Evolutionary conservation across 179 eudicot genomes (phyloP).

Genomic region (Beta lomatogona): DNA sequence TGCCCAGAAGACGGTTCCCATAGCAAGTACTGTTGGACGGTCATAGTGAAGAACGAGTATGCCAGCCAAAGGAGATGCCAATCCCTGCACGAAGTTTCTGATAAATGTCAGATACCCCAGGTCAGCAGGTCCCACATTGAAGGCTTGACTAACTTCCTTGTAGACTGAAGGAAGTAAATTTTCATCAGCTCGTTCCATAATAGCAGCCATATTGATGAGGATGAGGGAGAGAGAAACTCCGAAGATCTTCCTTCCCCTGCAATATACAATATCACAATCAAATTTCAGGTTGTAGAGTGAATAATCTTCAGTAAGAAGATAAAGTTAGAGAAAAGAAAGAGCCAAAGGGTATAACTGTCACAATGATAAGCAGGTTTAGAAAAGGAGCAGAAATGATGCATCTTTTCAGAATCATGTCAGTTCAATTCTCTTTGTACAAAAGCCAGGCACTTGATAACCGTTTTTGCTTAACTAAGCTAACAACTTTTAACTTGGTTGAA

Average conservation of each 20-base stretch:
- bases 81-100: conserved; percentile 74
- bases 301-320: background rate
- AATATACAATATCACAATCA: conserved; percentile 14
- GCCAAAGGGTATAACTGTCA: background rate
- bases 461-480: background rate
- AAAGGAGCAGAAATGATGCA: background rate
- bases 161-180: conserved; percentile 92
- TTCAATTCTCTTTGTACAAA: background rate
- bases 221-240: conserved; percentile 82
- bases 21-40: conserved; percentile 84
- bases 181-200: conserved; percentile 98
- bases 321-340: background rate
- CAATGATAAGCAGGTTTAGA: background rate
- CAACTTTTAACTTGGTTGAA: background rate
- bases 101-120: conserved; percentile 87
- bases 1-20: conserved; percentile 91
- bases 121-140: conserved; percentile 81
- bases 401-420: background rate
- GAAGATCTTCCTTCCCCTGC: conserved; percentile 61
- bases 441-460: background rate
- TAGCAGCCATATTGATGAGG: conserved; percentile 88
- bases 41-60: conserved; percentile 74
- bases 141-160: conserved; percentile 93
- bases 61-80: conserved; percentile 94
- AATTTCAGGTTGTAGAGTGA: background rate